These are phyloP conservation scores for Micractinium sp. DNA, from an alignment of 139 green algal genomes.

Conservation along the genomic window DNA sequence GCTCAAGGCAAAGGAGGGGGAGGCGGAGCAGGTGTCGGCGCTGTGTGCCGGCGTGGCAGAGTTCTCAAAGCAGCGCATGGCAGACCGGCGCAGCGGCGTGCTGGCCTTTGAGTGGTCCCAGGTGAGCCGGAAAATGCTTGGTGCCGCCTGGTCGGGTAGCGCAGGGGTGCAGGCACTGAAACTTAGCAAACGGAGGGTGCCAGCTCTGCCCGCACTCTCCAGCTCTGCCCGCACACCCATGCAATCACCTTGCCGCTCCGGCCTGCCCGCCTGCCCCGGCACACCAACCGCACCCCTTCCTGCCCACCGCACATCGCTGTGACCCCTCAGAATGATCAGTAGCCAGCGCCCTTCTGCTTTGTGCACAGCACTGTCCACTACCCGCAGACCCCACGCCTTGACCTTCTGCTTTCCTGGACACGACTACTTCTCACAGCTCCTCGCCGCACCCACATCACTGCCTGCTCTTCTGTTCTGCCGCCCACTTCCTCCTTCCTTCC, in stretches of 20 bases:
- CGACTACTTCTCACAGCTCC: too few relatives aligned
- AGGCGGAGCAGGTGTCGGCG: constrained; percentile 48
- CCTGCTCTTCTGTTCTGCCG: background rate
- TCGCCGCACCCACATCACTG: background rate
- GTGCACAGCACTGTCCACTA: background rate
- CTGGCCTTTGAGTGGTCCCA: constrained; percentile 47
- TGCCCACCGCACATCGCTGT: too few relatives aligned
- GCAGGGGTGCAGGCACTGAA: background rate
- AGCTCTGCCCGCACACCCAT: too few relatives aligned
- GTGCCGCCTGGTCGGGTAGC: background rate
- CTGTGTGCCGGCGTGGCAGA: constrained; percentile 56
- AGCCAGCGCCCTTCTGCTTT: background rate
- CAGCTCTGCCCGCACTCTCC: too few relatives aligned
- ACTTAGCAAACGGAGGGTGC: too few relatives aligned
- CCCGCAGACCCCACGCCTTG: background rate
- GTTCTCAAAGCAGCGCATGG: constrained; percentile 48
- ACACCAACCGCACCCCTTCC: too few relatives aligned
- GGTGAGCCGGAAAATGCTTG: background rate
- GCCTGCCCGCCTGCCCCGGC: too few relatives aligned
- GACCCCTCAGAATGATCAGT: too few relatives aligned
- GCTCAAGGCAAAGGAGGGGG: constrained; percentile 59
- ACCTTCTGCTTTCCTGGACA: too few relatives aligned
- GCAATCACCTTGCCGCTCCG: too few relatives aligned
- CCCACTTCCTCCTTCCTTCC: background rate
- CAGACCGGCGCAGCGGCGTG: constrained; percentile 58